Base-by-base conservation (phyloP, 352 stramenopile genomes). In the Aphanomyces stellatus region DNA sequence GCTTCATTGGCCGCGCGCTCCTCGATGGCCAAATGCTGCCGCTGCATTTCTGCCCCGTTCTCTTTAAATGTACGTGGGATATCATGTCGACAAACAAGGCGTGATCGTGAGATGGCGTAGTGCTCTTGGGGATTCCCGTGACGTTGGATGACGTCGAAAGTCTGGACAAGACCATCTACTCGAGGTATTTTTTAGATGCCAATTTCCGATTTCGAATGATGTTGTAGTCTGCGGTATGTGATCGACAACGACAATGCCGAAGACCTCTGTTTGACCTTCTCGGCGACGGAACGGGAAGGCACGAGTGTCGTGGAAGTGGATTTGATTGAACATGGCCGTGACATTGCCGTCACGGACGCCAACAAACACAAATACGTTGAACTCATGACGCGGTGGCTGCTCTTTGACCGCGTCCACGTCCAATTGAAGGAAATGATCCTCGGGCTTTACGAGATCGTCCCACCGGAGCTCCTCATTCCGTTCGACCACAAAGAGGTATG, bases 401-500 rank as follows among this genome's bases (percentile, higher is more conserved):
- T 99, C 68, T 80, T 99, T 40, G 95, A 95, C 62, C 85, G 93
- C 34, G 96, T 98, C 46, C 76, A 76, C 7, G 73, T 88, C 28
- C 94, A 99, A 71, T 70, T 99, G 7, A 91, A 93, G 53, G 96
- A 78, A 13, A 51, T 93, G 4, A 87, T 81, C 10, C 70, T 81
- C 11, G 85, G 97, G 2, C 93, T 99, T 64, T 98, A 98, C 72
- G 96, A 99, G 71, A 91, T 99, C 7, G 88, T 99, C 40, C 96
- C 96, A 1, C 93, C 98, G 66, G 85, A 96, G 59, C 83, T 98
- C 8, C 76, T 99, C 25, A 93, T 97, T 42, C 86, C 98, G 1
- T 99, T 99, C 76, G 96, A 99, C 78, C 98, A 98, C 73, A 95
- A 99, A 73, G 96, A 99, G 76, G 77, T 99, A 19, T 63, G 88